These are phyloP conservation scores for Fusarium udum DNA, from an alignment of 2,329 filamentous ascomycete genomes.

Conservation along the genomic window DNA sequence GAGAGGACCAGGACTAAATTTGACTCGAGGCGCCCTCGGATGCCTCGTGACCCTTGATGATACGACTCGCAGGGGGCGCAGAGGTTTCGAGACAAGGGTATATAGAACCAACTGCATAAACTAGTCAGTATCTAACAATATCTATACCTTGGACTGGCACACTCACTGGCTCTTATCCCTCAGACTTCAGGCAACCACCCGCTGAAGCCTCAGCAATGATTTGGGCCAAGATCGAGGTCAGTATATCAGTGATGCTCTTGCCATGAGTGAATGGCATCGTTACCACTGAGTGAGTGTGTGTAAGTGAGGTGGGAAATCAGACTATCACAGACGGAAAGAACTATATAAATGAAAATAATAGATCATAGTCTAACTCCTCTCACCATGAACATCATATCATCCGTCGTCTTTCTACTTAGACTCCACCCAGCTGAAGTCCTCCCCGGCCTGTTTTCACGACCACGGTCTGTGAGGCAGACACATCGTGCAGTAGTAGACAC, in stretches of 20 bases:
- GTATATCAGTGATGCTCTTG: neutral
- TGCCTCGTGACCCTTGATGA: constrained; percentile 6
- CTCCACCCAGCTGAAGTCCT: constrained; percentile 26
- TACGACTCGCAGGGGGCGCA: constrained; percentile 23
- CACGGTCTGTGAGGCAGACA: neutral
- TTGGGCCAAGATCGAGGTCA: neutral
- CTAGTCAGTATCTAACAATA: neutral
- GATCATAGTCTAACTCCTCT: neutral
- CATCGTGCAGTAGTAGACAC: neutral
- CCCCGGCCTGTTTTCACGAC: constrained; percentile 14
- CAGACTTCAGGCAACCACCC: neutral
- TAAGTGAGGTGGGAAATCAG: neutral
- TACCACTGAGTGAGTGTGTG: neutral
- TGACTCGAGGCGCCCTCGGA: neutral
- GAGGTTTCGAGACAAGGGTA: constrained; percentile 23
- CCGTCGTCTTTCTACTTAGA: neutral
- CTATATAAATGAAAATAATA: neutral
- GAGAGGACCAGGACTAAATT: neutral
- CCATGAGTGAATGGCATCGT: neutral
- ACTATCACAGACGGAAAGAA: constrained; percentile 1
- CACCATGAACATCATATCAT: neutral
- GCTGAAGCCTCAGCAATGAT: neutral
- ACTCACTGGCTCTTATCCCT: neutral
- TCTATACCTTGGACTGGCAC: neutral
- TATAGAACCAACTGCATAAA: constrained; percentile 17